These are phyloP conservation scores for Hypoxylon crocopeplum DNA, from an alignment of 495 filamentous ascomycete genomes.

Conservation along the genomic window DNA sequence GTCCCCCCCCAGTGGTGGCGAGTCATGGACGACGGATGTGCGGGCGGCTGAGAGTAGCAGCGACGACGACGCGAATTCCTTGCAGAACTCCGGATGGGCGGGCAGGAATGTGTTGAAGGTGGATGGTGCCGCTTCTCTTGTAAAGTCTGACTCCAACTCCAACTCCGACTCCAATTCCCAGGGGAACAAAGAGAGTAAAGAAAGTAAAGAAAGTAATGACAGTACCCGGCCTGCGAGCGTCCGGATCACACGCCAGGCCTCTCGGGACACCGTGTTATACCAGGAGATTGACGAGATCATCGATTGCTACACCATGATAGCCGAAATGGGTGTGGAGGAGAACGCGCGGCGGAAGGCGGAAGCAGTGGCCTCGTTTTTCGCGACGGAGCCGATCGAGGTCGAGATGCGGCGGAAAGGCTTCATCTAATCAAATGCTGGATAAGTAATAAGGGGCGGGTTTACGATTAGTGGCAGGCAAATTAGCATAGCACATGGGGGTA, in stretches of 20 bases:
- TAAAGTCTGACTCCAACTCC: too few relatives aligned
- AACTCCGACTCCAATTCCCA: too few relatives aligned
- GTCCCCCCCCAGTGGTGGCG: too few relatives aligned
- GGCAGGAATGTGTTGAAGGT: too few relatives aligned
- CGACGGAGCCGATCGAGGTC: conserved; percentile 11
- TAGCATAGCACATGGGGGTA: too few relatives aligned
- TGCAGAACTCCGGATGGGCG: not conserved
- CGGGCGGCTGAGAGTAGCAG: not conserved
- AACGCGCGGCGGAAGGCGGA: conserved; percentile 16
- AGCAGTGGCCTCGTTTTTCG: conserved; percentile 13
- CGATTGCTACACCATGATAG: conserved; percentile 33
- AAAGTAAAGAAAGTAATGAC: too few relatives aligned
- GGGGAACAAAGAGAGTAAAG: too few relatives aligned
- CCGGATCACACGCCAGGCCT: not conserved
- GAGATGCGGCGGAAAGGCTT: conserved; percentile 32
- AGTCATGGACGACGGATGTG: conserved; percentile 8
- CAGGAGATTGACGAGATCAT: conserved; percentile 39
- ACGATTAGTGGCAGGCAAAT: too few relatives aligned
- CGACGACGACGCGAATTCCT: not conserved
- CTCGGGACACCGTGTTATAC: conserved; percentile 15
- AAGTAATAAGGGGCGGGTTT: too few relatives aligned
- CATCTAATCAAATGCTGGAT: conserved; percentile 19
- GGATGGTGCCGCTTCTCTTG: too few relatives aligned
- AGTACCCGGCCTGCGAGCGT: too few relatives aligned
- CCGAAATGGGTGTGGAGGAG: not conserved